Evolutionary conservation across 2,329 filamentous ascomycete species (phyloP), one percentile per base, ranked within the genome.

Genomic region (Xylaria sp.): DNA sequence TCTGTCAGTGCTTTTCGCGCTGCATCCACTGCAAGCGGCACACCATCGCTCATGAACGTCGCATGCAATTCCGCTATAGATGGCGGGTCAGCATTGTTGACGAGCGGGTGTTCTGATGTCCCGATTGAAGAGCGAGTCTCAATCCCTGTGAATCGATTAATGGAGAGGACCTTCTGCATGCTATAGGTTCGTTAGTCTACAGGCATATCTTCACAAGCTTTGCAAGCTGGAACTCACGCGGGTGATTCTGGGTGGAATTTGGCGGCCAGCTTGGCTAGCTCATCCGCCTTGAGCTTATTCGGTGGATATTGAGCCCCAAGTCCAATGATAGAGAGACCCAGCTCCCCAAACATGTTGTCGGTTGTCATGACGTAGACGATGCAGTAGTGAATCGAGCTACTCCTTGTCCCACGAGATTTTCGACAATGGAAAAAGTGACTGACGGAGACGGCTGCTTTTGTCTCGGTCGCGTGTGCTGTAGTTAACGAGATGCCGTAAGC

Each of bases 101-200:
- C 88, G 39, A 89, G 71, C 0, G 88, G 88, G 75, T 91, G 88
- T 67, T 89, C 86, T 12, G 86, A 84, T 2, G 83, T 85, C 66
- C 88, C 89, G 73, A 91, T 85, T 13, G 89, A 89, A 13, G 89
- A 89, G 62, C 89, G 86, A 39, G 83, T 81, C 61, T 90, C 89
- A 68, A 91, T 91, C 68, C 89, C 89, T 1, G 89, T 91, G 73
- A 84, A 90, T 65, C 84, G 83, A 79, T 91, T 91, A 76, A 91
- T 90, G 18, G 84, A 82, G 64, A 89, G 83, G 31, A 91, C 85
- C 76, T 91, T 91, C 69, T 83, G 82, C 85, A 91, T 89, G 41
- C 88, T 91, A 71, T 54, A 12, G 12, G 43, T 9, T 7, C n/a
- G 60, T 71, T 15, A 71, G 63, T 46, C 10, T 18, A 6, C 8